phyloP scores from a whole-genome alignment of 2,329 filamentous ascomycete species.

The Scedosporium dehoogii region DNA sequence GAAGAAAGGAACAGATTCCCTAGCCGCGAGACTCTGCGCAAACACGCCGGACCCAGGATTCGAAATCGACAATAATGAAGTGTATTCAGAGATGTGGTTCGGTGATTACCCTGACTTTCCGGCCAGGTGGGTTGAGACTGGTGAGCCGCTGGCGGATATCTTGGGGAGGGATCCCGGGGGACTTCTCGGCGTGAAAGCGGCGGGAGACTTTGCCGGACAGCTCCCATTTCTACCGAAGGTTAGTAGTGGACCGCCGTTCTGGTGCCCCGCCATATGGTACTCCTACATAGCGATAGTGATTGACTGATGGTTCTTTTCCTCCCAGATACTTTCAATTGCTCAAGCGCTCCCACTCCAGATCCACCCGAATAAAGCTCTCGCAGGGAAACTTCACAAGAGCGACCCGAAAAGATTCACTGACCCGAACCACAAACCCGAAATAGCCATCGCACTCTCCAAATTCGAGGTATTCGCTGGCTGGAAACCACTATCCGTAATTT shows the following conservation, averaged over 20 bases:
- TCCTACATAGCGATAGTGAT: background rate
- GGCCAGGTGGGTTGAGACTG: conserved; percentile 51
- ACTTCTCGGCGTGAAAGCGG: conserved; percentile 52
- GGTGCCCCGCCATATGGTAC: no score
- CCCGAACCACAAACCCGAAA: conserved; percentile 71
- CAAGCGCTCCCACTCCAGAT: conserved; percentile 69
- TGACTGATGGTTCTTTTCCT: background rate
- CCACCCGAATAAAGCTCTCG: conserved; percentile 61
- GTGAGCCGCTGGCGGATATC: conserved; percentile 54
- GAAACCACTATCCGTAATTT: conserved; percentile 54
- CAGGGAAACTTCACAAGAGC: conserved; percentile 51
- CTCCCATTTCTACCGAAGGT: conserved; percentile 66
- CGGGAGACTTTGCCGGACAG: conserved; percentile 49
- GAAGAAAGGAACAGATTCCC: conserved; percentile 53
- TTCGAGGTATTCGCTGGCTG: conserved; percentile 72
- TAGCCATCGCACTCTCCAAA: conserved; percentile 58
- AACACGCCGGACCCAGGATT: conserved; percentile 55
- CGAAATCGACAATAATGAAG: conserved; percentile 51
- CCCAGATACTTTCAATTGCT: conserved; percentile 57
- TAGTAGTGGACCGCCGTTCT: background rate
- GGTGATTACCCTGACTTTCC: conserved; percentile 65
- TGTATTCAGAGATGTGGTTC: conserved; percentile 65
- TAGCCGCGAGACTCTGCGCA: conserved; percentile 55
- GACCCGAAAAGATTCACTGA: conserved; percentile 60
- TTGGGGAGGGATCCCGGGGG: conserved; percentile 51